Evolutionary conservation across 441 rosid genomes (phyloP), one percentile per base, ranked within the genome.

Genomic region (Pelargonium cotyledonis): DNA sequence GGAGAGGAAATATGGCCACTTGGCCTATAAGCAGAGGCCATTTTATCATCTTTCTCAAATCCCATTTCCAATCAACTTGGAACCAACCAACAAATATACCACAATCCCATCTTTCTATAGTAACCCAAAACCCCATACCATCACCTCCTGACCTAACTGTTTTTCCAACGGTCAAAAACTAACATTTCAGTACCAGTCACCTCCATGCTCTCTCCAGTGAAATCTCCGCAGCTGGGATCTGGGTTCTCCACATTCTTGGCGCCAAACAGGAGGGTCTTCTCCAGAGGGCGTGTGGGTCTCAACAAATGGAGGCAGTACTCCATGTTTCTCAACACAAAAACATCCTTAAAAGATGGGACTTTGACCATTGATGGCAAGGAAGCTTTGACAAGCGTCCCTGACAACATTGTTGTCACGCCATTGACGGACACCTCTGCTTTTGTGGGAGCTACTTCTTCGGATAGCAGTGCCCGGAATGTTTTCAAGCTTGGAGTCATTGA

Each of bases 401-500:
- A 68, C 46, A 86, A 81, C 55, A 66, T 80, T 2, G 71, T 77
- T 1, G 76, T 82, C 63, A 75, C 82, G 5, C 81, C 85, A 47
- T 55, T 77, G 72, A 75, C 83, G 7, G 70, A 74, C 41, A 72
- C 84, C 4, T 79, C 86, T 0, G 83, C 77, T 4, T 78, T 77
- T 72, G 21, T 79, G 8, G 86, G 82, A 6, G 86, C 77, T 10
- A 70, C 81, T 73, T 75, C 86, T 19, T 16, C 62, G 3, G 61
- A 69, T 26, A 53, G 38, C 69, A 63, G 57, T 5, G 78, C 81
- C 21, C 75, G 77, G 18, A 84, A 80, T 69, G 84, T 80, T 5
- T 83, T 80, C 71, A 83, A 72, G 70, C 84, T 80, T 26, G 84
- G 84, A 65, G 68, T 79, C 51, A 73, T 83, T 62, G 73, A 72